Evolutionary conservation across 176 grass and related monocot species (phyloP).

Genomic region (Avena atlantica): DNA sequence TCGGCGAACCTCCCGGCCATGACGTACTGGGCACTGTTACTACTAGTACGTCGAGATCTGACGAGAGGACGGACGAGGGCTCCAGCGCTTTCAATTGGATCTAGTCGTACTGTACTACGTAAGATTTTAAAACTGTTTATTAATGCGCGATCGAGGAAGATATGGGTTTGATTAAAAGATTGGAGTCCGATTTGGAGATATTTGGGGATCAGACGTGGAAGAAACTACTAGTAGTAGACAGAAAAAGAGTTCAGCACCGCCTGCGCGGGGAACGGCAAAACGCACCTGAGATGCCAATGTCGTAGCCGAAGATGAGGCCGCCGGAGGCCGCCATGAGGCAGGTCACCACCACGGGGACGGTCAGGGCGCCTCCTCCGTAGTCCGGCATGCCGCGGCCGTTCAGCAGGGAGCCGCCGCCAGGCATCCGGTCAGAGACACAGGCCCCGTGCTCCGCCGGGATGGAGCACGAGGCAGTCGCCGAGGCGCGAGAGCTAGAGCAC

Average conservation of each 20-base stretch:
- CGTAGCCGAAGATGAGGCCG: constrained; percentile 96
- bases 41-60: not conserved
- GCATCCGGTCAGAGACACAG: constrained; percentile 35
- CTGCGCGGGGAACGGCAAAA: not conserved
- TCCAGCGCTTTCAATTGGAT: constrained; percentile 31
- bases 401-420: constrained; percentile 46
- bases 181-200: not conserved
- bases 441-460: not conserved
- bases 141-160: not conserved
- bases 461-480: not conserved
- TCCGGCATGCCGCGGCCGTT: constrained; percentile 39
- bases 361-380: constrained; percentile 67
- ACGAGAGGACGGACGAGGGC: not conserved
- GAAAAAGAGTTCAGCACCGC: too few species aligned
- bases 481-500: too few species aligned
- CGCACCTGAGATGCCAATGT: constrained; percentile 96
- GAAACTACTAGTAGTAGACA: not conserved
- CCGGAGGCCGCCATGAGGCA: constrained; percentile 96
- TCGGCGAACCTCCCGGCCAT: not conserved
- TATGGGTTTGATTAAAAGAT: not conserved
- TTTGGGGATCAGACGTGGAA: constrained; percentile 3
- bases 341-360: constrained; percentile 70
- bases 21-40: not conserved
- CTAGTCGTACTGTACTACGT: not conserved
- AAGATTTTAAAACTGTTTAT: not conserved